These are phyloP conservation scores for Theobroma grandiflorum DNA, from an alignment of 441 rosid species.

Conservation along the genomic window DNA sequence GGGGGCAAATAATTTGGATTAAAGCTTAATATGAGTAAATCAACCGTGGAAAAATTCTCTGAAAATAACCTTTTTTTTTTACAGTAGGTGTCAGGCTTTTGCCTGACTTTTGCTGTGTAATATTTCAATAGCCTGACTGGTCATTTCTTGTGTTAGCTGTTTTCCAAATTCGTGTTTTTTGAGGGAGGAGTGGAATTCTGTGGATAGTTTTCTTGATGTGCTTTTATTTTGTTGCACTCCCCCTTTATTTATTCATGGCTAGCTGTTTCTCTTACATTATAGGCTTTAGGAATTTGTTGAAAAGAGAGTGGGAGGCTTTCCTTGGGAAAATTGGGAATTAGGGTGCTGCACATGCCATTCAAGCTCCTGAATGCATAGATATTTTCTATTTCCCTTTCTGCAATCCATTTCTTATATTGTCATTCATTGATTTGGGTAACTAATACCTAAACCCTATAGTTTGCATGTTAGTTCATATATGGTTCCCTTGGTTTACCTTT, in stretches of 20 bases:
- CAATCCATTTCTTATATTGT: not conserved
- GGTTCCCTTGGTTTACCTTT: not conserved
- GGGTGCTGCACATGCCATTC: slow-evolving; percentile 17
- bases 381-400: slow-evolving; percentile 4
- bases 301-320: not conserved
- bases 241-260: not conserved
- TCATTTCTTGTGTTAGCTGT: slow-evolving; percentile 13
- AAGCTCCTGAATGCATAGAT: not conserved
- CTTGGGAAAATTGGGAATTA: not conserved
- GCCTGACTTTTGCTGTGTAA: not conserved
- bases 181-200: not conserved
- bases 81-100: not conserved
- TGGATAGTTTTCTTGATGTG: not conserved
- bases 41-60: not conserved
- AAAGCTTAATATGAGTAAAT: not conserved
- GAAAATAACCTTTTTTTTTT: not conserved
- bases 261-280: slow-evolving; percentile 5
- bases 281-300: not conserved
- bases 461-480: not conserved
- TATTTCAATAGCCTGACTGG: slow-evolving; percentile 9
- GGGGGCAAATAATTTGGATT: not conserved
- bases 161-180: not conserved
- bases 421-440: not conserved
- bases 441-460: not conserved
- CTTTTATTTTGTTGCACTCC: not conserved